A percentile compares a stretch with the other conserved stretches of the same genome.
phyloP scores from a whole-genome alignment of 495 filamentous ascomycete species.

The Aspergillus kassunensis region DNA sequence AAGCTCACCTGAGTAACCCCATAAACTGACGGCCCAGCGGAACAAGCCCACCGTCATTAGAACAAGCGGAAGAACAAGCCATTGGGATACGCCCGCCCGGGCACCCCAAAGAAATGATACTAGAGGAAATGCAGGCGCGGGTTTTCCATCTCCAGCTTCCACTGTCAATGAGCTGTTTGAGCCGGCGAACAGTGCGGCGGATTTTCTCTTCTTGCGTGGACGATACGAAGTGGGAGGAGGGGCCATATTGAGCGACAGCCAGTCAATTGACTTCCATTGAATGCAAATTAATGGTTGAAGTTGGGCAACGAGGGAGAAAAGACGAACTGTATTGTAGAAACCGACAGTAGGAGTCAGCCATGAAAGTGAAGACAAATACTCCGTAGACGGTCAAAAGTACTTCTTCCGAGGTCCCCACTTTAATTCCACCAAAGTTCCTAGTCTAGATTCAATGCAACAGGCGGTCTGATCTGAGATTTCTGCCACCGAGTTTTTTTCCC shows the following conservation, averaged over 20 bases:
- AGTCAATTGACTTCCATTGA: conserved; percentile 28
- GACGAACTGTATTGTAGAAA: too few species aligned
- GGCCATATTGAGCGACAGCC: conserved; percentile 25
- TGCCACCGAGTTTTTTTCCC: conserved; percentile 36
- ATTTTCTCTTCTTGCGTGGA: conserved; percentile 57
- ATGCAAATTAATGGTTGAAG: neutral
- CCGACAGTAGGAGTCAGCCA: too few species aligned
- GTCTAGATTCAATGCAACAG: conserved; percentile 12
- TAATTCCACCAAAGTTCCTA: conserved; percentile 14
- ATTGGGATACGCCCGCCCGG: conserved; percentile 79
- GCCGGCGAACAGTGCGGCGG: conserved; percentile 39
- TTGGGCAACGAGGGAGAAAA: too few species aligned
- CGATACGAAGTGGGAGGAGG: conserved; percentile 42
- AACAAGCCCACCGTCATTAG: conserved; percentile 90
- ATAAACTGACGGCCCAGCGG: conserved; percentile 85
- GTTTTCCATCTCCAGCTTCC: conserved; percentile 35
- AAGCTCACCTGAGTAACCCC: conserved; percentile 82
- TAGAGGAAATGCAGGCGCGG: conserved; percentile 70
- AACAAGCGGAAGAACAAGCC: conserved; percentile 82
- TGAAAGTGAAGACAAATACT: neutral
- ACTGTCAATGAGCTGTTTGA: conserved; percentile 50
- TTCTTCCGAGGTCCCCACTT: neutral
- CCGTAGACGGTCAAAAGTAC: conserved; percentile 5
- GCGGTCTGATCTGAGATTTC: conserved; percentile 29
- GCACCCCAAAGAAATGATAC: conserved; percentile 91